Evolutionary conservation across 75 land plant species (phyloP), one percentile per base, ranked within the genome.

Genomic region (Pinus taeda): DNA sequence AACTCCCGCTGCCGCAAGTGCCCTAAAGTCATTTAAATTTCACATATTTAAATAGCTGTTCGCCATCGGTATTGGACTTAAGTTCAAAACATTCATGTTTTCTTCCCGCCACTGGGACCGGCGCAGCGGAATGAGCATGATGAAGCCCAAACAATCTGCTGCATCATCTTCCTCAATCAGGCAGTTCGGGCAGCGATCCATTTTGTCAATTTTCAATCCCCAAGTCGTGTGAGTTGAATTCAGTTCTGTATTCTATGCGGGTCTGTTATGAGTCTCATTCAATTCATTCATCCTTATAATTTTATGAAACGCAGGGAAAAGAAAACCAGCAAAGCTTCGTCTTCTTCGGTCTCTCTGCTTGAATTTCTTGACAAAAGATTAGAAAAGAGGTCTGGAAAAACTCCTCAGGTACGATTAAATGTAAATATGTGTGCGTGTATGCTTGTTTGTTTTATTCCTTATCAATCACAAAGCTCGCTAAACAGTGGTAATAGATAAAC

Each of bases 171-270:
- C 69, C 18, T 65, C 69, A 11, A 65, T 65, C 39, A 65, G 69
- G 15, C 69, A 65, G 36, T 65, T 65, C 36, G 69, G 69, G 69
- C 69, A 65, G 39, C 69, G 69, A 65, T 65, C 69, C 29, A 65
- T 65, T 24, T 30, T 6, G 36, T 65, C 69, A 15, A 30, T 30
- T 33, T 65, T 65, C 12, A 3, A 62, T 33, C 4, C 69, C 36
- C 69, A 65, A 65, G 7, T 65, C 29, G 29, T 15, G 69, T 65
- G 69, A 22, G 69, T 65, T 15, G 17, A 15, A 65, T 30, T 15
- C 17, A 15, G 30, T 33, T 33, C 11, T 37, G 36, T 4, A 30
- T 65, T 33, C 30, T 24, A 15, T 65, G 53, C 9, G 53, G 53
- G 11, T 49, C 11, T 49, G 11, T 8, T 49, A 9, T 49, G 11